Evolutionary conservation across 2,329 filamentous ascomycete species (phyloP).

Genomic region (Aspergillus vadensis): DNA sequence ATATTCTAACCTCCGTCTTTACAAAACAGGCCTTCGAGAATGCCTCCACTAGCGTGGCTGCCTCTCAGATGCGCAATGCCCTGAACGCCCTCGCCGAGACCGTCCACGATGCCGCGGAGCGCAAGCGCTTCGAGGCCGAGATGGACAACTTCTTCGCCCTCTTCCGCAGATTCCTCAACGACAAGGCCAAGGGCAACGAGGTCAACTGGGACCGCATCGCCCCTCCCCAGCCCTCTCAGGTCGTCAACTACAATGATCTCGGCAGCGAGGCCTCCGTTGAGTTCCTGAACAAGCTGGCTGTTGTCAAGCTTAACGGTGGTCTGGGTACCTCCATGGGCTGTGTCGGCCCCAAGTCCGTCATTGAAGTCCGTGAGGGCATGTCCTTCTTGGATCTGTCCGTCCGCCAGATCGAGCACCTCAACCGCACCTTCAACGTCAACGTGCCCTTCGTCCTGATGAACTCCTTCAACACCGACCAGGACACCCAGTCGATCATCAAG

Average conservation of each 20-base stretch:
- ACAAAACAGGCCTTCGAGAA: constrained; percentile 87
- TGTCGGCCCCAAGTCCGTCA: constrained; percentile 98
- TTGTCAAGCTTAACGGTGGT: constrained; percentile 98
- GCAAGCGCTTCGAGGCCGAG: constrained; percentile 91
- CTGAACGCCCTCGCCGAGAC: constrained; percentile 90
- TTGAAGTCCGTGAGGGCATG: constrained; percentile 99
- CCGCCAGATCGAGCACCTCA: constrained; percentile 97
- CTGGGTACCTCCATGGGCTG: constrained; percentile 99
- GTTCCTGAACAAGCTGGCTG: constrained; percentile 95
- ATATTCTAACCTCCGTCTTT: background rate
- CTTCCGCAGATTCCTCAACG: constrained; percentile 96
- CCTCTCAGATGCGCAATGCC: constrained; percentile 98
- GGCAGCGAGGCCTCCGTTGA: constrained; percentile 86
- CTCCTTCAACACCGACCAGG: constrained; percentile 99
- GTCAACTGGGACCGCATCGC: constrained; percentile 97
- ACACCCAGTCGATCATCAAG: constrained; percentile 99
- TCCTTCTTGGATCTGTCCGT: constrained; percentile 99
- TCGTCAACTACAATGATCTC: constrained; percentile 90
- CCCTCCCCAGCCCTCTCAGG: constrained; percentile 88
- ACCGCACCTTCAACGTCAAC: constrained; percentile 96
- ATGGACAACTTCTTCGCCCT: constrained; percentile 99
- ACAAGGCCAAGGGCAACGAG: constrained; percentile 96
- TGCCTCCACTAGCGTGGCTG: constrained; percentile 96
- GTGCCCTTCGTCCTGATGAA: constrained; percentile 99
- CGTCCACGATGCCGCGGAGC: constrained; percentile 73